Conservation (phyloP, 257 asterid species). For the Przewalskia tangutica region DNA sequence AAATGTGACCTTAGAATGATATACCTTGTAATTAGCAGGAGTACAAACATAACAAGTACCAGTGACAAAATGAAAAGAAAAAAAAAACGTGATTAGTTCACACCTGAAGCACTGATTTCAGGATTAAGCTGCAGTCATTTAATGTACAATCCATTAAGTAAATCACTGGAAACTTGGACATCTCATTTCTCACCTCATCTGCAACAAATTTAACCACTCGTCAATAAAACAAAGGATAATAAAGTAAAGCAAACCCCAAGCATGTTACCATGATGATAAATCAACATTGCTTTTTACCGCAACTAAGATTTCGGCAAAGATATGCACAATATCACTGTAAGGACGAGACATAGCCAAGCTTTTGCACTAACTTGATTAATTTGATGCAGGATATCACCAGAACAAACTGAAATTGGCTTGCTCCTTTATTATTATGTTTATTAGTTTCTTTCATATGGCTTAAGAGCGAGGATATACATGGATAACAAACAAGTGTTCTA, state of each 20-base stretch:
- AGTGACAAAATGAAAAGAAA: neutral
- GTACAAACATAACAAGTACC: neutral
- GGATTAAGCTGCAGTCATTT: slow-evolving; percentile 75
- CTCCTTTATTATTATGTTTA: neutral
- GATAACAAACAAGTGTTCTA: neutral
- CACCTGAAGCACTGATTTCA: slow-evolving; percentile 61
- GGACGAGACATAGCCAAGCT: neutral
- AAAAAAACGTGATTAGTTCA: neutral
- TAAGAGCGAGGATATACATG: neutral
- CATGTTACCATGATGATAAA: neutral
- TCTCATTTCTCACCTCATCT: slow-evolving; percentile 35
- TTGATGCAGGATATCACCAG: neutral
- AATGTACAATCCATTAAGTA: slow-evolving; percentile 86
- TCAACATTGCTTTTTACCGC: neutral
- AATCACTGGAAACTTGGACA: slow-evolving; percentile 57
- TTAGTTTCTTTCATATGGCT: neutral
- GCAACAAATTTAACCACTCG: slow-evolving; percentile 43
- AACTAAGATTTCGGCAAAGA: neutral
- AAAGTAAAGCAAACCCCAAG: slow-evolving; percentile 18
- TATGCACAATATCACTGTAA: neutral
- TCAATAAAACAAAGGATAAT: slow-evolving; percentile 12
- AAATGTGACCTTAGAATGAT: neutral
- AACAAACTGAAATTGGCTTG: neutral
- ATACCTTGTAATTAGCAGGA: neutral
- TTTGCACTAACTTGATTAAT: neutral